Percentiles rank a stretch among this genome's conserved stretches.
phyloP scores from a whole-genome alignment of 2,329 filamentous ascomycete genomes.

The Juglanconis sp. region DNA sequence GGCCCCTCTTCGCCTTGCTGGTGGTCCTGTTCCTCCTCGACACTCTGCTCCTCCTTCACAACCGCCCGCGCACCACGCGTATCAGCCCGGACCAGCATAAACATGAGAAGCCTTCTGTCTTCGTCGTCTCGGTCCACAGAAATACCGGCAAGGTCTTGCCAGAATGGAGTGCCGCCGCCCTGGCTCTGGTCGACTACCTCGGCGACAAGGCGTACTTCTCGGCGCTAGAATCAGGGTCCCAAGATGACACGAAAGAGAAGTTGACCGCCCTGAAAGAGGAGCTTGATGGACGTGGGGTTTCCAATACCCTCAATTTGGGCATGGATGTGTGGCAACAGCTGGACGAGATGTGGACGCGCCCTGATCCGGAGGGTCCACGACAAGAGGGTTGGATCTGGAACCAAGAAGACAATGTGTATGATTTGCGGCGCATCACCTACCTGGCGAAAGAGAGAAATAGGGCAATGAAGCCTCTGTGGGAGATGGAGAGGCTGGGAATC shows the following conservation, averaged over 20 bases:
- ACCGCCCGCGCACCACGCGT: slow-evolving; percentile 29
- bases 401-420: slow-evolving; percentile 46
- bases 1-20: slow-evolving; percentile 30
- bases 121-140: slow-evolving; percentile 66
- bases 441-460: slow-evolving; percentile 62
- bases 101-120: slow-evolving; percentile 43
- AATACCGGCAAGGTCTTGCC: slow-evolving; percentile 61
- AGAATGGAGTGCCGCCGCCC: slow-evolving; percentile 56
- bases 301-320: slow-evolving; percentile 56
- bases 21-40: slow-evolving; percentile 33
- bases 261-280: slow-evolving; percentile 53
- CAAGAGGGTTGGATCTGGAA: slow-evolving; percentile 60
- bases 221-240: slow-evolving; percentile 66
- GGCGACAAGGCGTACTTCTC: slow-evolving; percentile 65
- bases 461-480: slow-evolving; percentile 55
- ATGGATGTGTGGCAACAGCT: slow-evolving; percentile 50
- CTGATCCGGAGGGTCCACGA: slow-evolving; percentile 29
- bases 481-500: slow-evolving; percentile 44
- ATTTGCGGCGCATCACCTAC: slow-evolving; percentile 65
- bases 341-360: slow-evolving; percentile 48
- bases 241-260: slow-evolving; percentile 63
- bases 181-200: slow-evolving; percentile 53
- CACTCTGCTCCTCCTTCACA: slow-evolving; percentile 27
- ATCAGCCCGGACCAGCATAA: slow-evolving; percentile 20
- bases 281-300: slow-evolving; percentile 49